Percentiles rank a stretch among this genome's conserved stretches.
These are phyloP conservation scores for Puccinia horiana DNA, from an alignment of 1,284 basidiomycete species.

Conservation along the genomic window DNA sequence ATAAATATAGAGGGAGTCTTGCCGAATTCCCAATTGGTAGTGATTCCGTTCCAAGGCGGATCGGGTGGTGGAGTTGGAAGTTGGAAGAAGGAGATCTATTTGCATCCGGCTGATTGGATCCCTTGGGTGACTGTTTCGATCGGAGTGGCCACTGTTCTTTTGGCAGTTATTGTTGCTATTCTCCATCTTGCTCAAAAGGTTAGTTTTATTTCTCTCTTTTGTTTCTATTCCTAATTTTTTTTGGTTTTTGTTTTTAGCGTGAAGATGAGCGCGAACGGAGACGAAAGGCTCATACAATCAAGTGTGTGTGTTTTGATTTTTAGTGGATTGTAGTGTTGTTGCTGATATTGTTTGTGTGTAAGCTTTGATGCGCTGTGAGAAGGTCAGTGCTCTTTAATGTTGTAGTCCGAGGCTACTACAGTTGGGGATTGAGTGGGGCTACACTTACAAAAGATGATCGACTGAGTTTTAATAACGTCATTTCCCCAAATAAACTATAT, in stretches of 20 bases:
- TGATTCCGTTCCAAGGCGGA: conserved; percentile 70
- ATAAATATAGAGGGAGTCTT: conserved; percentile 95
- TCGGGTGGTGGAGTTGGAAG: conserved; percentile 60
- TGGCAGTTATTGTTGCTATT: conserved; percentile 80
- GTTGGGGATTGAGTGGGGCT: too few relatives aligned
- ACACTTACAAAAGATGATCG: too few relatives aligned
- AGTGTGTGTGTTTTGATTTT: conserved; percentile 9
- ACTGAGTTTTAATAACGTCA: too few relatives aligned
- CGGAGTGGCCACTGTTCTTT: conserved; percentile 70
- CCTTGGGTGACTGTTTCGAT: conserved; percentile 91
- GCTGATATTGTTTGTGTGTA: not conserved
- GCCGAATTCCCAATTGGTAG: conserved; percentile 95
- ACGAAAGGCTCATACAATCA: conserved; percentile 48
- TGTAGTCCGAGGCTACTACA: too few relatives aligned
- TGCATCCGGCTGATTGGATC: conserved; percentile 95
- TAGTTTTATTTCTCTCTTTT: conserved; percentile 34
- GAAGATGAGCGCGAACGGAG: conserved; percentile 48
- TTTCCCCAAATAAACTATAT: too few relatives aligned
- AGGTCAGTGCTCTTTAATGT: too few relatives aligned
- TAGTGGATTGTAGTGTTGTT: not conserved
- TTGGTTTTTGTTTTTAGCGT: conserved; percentile 9
- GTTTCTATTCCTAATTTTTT: not conserved
- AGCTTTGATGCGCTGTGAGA: conserved; percentile 10
- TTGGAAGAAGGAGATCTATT: conserved; percentile 87
- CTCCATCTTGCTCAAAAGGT: conserved; percentile 85